These are phyloP conservation scores for Myxozyma nipponensis DNA, from an alignment of 805 yeast genomes.

Conservation along the genomic window DNA sequence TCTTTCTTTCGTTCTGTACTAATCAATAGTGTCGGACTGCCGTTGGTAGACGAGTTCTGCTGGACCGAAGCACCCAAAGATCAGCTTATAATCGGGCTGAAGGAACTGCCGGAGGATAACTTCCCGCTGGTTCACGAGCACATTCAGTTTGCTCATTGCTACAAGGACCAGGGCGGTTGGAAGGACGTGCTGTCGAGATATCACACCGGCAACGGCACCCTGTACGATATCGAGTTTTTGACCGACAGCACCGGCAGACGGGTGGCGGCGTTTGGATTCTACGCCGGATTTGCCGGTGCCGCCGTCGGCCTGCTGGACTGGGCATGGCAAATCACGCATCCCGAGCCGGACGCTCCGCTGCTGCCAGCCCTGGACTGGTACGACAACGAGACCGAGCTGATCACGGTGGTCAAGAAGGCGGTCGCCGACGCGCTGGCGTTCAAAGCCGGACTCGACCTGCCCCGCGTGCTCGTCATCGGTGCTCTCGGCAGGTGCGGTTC, in stretches of 20 bases:
- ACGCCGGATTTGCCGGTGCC: slow-evolving; percentile 99
- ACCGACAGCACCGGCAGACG: slow-evolving; percentile 95
- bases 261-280: slow-evolving; percentile 99
- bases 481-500: slow-evolving; percentile 98
- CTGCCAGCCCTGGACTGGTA: slow-evolving; percentile 79
- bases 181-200: slow-evolving; percentile 81
- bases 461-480: slow-evolving; percentile 79
- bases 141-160: slow-evolving; percentile 98
- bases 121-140: slow-evolving; percentile 96
- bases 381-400: slow-evolving; percentile 70
- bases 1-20: background rate
- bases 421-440: slow-evolving; percentile 33
- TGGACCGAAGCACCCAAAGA: slow-evolving; percentile 92
- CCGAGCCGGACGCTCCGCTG: slow-evolving; percentile 40
- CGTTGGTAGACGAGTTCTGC: slow-evolving; percentile 85
- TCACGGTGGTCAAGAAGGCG: slow-evolving; percentile 57
- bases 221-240: slow-evolving; percentile 91
- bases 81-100: slow-evolving; percentile 85
- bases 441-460: slow-evolving; percentile 55
- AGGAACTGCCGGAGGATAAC: slow-evolving; percentile 86
- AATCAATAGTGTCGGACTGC: slow-evolving; percentile 61
- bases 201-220: slow-evolving; percentile 83
- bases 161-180: slow-evolving; percentile 98
- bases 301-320: slow-evolving; percentile 93
- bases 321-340: slow-evolving; percentile 84